Evolutionary conservation across 1,284 basidiomycete genomes (phyloP).

Genomic region (Melampsora americana): DNA sequence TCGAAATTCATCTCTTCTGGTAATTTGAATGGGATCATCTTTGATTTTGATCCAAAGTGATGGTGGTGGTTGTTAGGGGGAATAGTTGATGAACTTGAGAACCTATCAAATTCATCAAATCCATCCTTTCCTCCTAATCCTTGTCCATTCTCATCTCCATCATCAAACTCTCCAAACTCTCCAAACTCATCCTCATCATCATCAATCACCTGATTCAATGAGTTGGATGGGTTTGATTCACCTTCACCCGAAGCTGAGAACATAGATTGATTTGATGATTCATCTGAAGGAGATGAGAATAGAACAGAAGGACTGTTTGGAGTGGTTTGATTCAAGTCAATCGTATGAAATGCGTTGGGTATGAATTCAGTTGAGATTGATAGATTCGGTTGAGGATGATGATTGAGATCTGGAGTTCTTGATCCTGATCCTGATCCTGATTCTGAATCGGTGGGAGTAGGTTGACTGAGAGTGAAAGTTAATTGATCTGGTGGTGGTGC

Average conservation of each 20-base stretch:
- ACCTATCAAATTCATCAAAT: conserved; percentile 15
- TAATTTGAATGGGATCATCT: conserved; percentile 23
- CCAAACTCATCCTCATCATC: too few species aligned
- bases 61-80: too few species aligned
- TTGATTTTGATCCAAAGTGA: background rate
- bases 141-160: conserved; percentile 15
- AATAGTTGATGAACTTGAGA: background rate
- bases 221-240: background rate
- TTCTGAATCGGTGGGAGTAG: background rate
- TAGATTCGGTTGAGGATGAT: background rate
- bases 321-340: background rate
- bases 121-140: too few species aligned
- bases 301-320: conserved; percentile 3
- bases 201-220: background rate
- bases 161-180: conserved; percentile 41
- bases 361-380: background rate
- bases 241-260: too few species aligned
- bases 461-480: too few species aligned
- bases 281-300: conserved; percentile 7
- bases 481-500: too few species aligned
- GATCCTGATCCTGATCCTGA: conserved; percentile 17
- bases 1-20: conserved; percentile 2
- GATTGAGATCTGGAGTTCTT: conserved; percentile 9
- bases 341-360: background rate
- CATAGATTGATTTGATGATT: background rate